Base-by-base conservation (phyloP, 169 alveolate species). In the Neospora caninum region DNA sequence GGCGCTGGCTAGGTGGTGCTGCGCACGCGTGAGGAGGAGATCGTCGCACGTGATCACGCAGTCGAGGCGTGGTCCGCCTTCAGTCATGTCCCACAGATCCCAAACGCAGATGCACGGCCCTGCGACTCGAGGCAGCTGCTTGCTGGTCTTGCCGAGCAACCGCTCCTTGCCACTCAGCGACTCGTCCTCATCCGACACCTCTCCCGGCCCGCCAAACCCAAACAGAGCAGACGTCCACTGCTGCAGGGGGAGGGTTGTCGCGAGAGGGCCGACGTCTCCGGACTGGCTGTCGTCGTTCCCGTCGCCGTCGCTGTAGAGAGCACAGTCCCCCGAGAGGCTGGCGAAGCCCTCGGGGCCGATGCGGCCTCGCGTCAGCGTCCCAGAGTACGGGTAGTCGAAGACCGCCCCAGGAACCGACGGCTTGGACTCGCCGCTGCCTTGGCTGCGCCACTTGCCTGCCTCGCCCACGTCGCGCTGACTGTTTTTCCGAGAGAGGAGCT, bases 41-140 rank as follows among this genome's bases (percentile, higher is more conserved):
- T 92, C 95, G 64, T 92, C 95, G 54, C 95, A 92, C 20, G 95
- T 92, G 39, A 92, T 84, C 64, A 92, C 95, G 88, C 92, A 92
- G 53, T 82, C 88, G 53, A 92, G 92, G 4, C 92, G 92, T 22
- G 95, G 95, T 58, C 95, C 95, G 45, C 92, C 49, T 36, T 36
- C 88, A 31, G 92, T 83, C 42, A 92, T 88, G 36, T 64, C 67
- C 70, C 92, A 58, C 20, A 92, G 80, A 64, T 92, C 92, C 95
- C 95, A 92, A n/a, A 92, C 58, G 36, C 95, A 83, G 80, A 92
- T 80, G 64, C 95, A 92, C 58, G 92, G 89, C 27, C 95, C 95
- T 69, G 36, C 88, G 42, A 92, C 58, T 0, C 34, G 27, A 4
- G 95, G 95, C 88, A 92, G 41, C 53, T 43, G 53, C 64, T 82